Base-by-base conservation (phyloP, 2,329 filamentous ascomycete species). In the Elsinoe arachidis region DNA sequence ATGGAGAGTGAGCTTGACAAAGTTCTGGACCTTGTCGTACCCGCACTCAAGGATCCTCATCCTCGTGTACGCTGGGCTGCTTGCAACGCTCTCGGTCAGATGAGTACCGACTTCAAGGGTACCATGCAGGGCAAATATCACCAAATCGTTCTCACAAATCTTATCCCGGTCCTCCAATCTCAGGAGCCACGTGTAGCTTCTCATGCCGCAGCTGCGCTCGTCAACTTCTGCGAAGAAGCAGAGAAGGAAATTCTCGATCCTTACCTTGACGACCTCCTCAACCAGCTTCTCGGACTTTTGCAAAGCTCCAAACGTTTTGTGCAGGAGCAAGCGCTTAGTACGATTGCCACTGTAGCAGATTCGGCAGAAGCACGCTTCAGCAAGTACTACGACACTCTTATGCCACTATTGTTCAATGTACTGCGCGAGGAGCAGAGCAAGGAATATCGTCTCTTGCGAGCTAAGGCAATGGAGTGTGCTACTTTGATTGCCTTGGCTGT, bases 391-490 rank as follows among this genome's bases (percentile, higher is more conserved):
- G 87, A 92, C 63, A 92, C 87, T 5, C 79, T 99, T 37, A 99
- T 99, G 93, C 93, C 93, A 14, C 78, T 96, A 51, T 80, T 99
- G 6, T 91, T 97, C 72, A 88, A 86, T 61, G 92, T 97, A 9
- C 76, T 99, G 53, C 86, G 86, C 68, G 84, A 90, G 64, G 90
- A 96, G 67, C 92, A 91, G 66, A 89, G 91, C 55, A 96, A 95
- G 74, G 93, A 99, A 68, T 91, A 91, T 73, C 82, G 92, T 56
- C 77, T 97, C 47, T 80, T 99, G 38, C 84, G 92, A 59, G 93
- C 93, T 52, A 99, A 99, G 78, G 93, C 93, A 2, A 99, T 99
- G 93, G 93, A 99, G 73, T 99, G 93, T 69, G 92, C 93, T 15
- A 99, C 93, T 6, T 77, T 99, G 43, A 99, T 99, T 67, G 90